Evolutionary conservation across 73 alveolate species (phyloP).

Genomic region (Durusdinium trenchii): DNA sequence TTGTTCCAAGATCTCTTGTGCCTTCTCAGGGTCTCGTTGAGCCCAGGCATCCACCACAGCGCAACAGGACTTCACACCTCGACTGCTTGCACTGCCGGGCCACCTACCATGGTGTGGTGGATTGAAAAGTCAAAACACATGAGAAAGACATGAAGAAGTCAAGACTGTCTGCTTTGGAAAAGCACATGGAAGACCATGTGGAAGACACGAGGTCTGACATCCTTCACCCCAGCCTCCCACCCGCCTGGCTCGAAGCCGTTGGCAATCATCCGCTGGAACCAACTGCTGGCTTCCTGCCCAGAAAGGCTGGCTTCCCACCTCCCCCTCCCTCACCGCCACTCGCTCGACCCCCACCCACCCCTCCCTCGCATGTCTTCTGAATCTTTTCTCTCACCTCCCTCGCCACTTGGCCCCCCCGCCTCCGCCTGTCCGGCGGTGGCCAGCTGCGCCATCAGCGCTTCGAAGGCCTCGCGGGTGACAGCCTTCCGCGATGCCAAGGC

Average conservation of each 20-base stretch:
- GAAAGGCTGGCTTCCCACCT: background rate
- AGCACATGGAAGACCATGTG: background rate
- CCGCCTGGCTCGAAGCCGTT: constrained; percentile 54
- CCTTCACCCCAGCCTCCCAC: background rate
- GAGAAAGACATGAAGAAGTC: no score
- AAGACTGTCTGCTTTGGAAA: background rate
- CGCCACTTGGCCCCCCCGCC: background rate
- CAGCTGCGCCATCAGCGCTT: constrained; percentile 57
- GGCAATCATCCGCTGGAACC: constrained; percentile 78
- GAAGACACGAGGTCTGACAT: background rate
- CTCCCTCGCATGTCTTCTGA: background rate
- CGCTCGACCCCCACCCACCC: background rate
- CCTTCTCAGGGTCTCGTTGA: constrained; percentile 1
- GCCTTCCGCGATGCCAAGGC: constrained; percentile 13
- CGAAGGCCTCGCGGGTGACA: constrained; percentile 20
- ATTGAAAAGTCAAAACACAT: no score
- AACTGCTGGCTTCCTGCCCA: constrained; percentile 45
- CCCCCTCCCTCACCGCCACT: background rate
- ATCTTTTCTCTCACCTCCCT: background rate
- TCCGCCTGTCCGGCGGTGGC: constrained; percentile 37
- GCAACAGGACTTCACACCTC: constrained; percentile 69
- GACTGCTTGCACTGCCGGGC: no score
- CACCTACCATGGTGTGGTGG: no score
- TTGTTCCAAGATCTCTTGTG: constrained; percentile 14
- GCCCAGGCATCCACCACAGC: constrained; percentile 77